These are phyloP conservation scores for Trichosporon faecale DNA, from an alignment of 1,284 basidiomycete species.

Conservation along the genomic window DNA sequence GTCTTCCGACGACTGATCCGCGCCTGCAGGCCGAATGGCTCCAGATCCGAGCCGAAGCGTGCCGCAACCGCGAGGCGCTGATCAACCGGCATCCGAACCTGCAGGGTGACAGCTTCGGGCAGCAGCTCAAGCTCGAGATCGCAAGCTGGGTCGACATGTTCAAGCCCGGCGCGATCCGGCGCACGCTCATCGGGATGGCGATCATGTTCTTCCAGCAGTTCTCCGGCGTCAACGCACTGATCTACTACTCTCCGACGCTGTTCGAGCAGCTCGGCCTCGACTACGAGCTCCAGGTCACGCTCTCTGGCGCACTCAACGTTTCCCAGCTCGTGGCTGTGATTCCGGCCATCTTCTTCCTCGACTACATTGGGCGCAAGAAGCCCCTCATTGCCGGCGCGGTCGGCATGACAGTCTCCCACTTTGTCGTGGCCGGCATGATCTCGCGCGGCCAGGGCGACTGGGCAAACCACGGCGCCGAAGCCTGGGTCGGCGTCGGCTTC, in stretches of 20 bases:
- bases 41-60: conserved; percentile 42
- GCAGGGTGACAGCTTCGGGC: conserved; percentile 13
- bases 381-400: conserved; percentile 34
- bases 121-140: conserved; percentile 28
- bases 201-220: conserved; percentile 42
- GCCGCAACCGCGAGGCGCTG: conserved; percentile 26
- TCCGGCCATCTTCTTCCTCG: conserved; percentile 44
- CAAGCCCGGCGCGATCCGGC: conserved; percentile 23
- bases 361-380: conserved; percentile 45
- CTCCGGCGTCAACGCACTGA: conserved; percentile 35
- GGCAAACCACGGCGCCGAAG: conserved; percentile 24
- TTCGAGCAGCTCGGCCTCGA: conserved; percentile 43
- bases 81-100: conserved; percentile 25
- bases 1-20: conserved; percentile 34
- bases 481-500: conserved; percentile 34
- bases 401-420: conserved; percentile 24
- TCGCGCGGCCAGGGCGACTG: conserved; percentile 29
- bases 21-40: conserved; percentile 46
- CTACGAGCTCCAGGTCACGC: conserved; percentile 33
- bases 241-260: conserved; percentile 41
- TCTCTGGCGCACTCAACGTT: conserved; percentile 48
- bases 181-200: conserved; percentile 28
- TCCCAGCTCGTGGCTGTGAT: conserved; percentile 42
- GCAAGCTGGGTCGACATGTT: conserved; percentile 33
- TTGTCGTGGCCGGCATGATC: conserved; percentile 35